Conservation (phyloP, 202 grass and related monocot species). For the Sporobolus alterniflorus region DNA sequence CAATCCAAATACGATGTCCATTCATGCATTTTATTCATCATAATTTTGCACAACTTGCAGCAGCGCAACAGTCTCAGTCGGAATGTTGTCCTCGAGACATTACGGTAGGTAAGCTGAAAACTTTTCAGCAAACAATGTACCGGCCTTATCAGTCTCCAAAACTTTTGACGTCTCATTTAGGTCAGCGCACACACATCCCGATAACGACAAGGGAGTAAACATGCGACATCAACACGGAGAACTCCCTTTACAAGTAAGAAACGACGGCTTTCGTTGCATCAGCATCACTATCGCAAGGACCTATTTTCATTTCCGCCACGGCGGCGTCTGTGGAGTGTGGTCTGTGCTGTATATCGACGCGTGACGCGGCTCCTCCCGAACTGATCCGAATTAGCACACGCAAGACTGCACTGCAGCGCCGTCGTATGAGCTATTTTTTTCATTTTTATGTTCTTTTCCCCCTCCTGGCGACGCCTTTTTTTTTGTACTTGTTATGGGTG, state of each 20-base stretch:
- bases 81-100: too few species aligned
- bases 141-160: too few species aligned
- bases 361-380: not conserved
- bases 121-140: not conserved
- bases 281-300: not conserved
- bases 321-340: not conserved
- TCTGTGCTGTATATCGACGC: too few species aligned
- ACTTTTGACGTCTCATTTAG: too few species aligned
- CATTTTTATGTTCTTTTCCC: not conserved
- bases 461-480: not conserved
- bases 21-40: too few species aligned
- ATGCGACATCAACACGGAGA: conserved; percentile 13
- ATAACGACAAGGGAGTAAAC: too few species aligned
- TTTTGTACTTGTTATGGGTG: not conserved
- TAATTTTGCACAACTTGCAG: too few species aligned
- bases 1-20: too few species aligned
- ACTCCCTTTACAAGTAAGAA: conserved; percentile 20
- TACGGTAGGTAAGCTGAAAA: not conserved
- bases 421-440: conserved; percentile 9
- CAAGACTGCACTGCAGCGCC: not conserved
- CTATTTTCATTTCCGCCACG: not conserved
- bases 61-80: too few species aligned
- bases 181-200: too few species aligned
- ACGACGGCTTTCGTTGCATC: conserved; percentile 9
- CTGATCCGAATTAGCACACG: conserved; percentile 10